Conservation (phyloP, 768 basidiomycete species). For the Pisolithus albus region DNA sequence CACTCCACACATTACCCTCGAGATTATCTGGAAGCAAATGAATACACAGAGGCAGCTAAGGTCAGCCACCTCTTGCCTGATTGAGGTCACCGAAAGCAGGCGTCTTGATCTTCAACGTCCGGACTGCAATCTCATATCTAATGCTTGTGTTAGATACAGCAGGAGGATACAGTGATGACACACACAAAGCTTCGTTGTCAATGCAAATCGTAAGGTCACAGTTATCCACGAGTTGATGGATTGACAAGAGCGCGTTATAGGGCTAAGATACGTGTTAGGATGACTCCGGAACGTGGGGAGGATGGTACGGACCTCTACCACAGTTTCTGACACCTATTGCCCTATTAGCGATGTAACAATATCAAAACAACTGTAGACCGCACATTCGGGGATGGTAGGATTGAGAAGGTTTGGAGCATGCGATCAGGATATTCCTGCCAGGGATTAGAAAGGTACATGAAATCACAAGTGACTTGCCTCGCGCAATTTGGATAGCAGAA, state of each 20-base stretch:
- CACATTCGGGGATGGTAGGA: constrained; percentile 53
- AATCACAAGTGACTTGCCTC: constrained; percentile 43
- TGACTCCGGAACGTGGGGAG: constrained; percentile 5
- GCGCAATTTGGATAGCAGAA: constrained; percentile 74
- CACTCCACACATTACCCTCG: constrained; percentile 91
- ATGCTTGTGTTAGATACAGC: background rate
- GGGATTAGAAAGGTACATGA: constrained; percentile 1
- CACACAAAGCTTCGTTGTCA: constrained; percentile 82
- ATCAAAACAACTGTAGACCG: constrained; percentile 6
- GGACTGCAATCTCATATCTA: constrained; percentile 67
- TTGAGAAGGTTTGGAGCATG: constrained; percentile 47
- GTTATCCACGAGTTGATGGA: constrained; percentile 87
- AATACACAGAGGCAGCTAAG: background rate
- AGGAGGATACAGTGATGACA: background rate
- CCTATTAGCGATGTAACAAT: constrained; percentile 8
- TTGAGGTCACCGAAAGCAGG: constrained; percentile 69
- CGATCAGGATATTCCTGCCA: constrained; percentile 50
- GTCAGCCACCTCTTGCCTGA: constrained; percentile 34
- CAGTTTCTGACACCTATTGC: constrained; percentile 38
- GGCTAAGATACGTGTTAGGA: constrained; percentile 34
- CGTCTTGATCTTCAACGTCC: constrained; percentile 56
- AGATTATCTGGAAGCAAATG: constrained; percentile 46
- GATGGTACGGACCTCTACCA: constrained; percentile 40
- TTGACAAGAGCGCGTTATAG: constrained; percentile 78
- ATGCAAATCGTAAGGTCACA: constrained; percentile 79